Evolutionary conservation across 2,329 filamentous ascomycete genomes (phyloP), one percentile per base, ranked within the genome.

Genomic region (Neonectria ditissima): DNA sequence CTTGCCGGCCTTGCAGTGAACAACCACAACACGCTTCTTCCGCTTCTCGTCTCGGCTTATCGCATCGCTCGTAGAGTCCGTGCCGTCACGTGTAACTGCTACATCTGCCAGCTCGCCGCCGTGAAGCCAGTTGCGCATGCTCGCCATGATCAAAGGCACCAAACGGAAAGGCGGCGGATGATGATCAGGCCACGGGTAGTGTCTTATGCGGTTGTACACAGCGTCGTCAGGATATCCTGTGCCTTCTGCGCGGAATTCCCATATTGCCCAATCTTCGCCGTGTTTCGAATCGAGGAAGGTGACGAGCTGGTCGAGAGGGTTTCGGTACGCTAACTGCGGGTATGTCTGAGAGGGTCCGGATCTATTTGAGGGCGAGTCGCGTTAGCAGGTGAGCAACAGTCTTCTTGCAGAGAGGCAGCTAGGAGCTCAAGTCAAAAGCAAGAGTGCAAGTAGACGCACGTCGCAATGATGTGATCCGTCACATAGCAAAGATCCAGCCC

Each of bases 1-100:
- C 79, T 99, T 99, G 3, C 96, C 96, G 1, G 96, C 96, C 77
- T 98, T 98, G 83, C 96, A 98, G 79, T 99, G 96, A 8, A 98
- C 93, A 7, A 98, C 94, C 0, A 91, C 91, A 0, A 98, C 93
- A 34, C 93, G 84, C 39, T 79, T 77, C 47, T 75, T 75, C 34
- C 79, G 74, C 54, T 77, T 78, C 39, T 76, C 68, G 5, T 74
- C 80, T 56, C 78, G 76, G 50, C 77, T 73, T 14, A 73, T 65
- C 6, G 73, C 67, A 59, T 57, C 74, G 32, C 47, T 59, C 18
- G 32, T 47, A 32, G 22, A 61, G 55, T 65, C 32, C 41, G 10
- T 30, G 28, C 28, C 20, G 43, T 74, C 67, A 0, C 52, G 54
- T 10, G 70, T 57, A 0, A 63, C 56, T 9, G 18, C 50, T 2